phyloP scores from a whole-genome alignment of 2,329 filamentous ascomycete genomes.

The Lizonia empirigonia region DNA sequence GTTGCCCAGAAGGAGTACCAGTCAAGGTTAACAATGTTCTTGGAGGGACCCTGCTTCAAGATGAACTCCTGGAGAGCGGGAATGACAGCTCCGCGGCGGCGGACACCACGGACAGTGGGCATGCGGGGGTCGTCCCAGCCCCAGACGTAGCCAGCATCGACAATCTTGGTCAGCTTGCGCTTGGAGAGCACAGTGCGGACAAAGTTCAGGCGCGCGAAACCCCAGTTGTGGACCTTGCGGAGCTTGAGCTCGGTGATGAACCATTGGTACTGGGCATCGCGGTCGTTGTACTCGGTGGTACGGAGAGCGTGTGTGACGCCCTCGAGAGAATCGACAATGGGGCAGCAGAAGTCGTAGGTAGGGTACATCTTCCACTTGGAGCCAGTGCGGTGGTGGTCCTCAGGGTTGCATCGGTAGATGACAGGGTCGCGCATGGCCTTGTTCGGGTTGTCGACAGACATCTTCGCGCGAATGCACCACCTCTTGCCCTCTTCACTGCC shows the following conservation, averaged over 20 bases:
- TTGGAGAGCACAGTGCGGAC: conserved; percentile 82
- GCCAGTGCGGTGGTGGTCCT: conserved; percentile 77
- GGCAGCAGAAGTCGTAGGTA: conserved; percentile 86
- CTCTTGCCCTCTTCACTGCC: conserved; percentile 77
- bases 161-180: conserved; percentile 83
- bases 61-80: conserved; percentile 82
- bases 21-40: conserved; percentile 83
- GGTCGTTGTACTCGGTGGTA: conserved; percentile 86
- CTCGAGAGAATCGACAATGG: conserved; percentile 79
- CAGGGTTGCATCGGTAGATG: conserved; percentile 90
- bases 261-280: conserved; percentile 87
- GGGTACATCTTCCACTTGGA: conserved; percentile 84
- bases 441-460: conserved; percentile 89
- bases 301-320: conserved; percentile 83
- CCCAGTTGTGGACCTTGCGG: conserved; percentile 81
- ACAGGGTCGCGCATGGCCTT: conserved; percentile 96
- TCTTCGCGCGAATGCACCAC: conserved; percentile 95
- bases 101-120: conserved; percentile 81
- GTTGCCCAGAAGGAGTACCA: conserved; percentile 69
- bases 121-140: conserved; percentile 89
- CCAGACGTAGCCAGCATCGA: conserved; percentile 75
- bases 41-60: conserved; percentile 80
- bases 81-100: conserved; percentile 78
- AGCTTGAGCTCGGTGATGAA: conserved; percentile 76
- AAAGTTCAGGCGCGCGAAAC: conserved; percentile 85